Evolutionary conservation across 768 basidiomycete species (phyloP).

Genomic region (Termitomyces sp.): DNA sequence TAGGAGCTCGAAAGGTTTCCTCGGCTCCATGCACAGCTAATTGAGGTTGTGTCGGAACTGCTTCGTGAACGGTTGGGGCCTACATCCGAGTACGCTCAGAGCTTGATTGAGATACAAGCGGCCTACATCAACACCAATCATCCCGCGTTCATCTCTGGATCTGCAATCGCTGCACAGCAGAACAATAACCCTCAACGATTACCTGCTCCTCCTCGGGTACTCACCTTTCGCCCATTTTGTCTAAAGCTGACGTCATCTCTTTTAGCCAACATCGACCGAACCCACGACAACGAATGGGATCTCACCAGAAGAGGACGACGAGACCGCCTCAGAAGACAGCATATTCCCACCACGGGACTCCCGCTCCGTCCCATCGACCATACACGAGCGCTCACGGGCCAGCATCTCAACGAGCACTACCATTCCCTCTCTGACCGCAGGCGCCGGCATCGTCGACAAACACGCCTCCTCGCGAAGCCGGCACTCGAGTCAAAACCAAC

Average conservation of each 20-base stretch:
- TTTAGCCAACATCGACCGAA: slow-evolving; percentile 60
- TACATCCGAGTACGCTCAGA: slow-evolving; percentile 94
- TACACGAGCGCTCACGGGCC: slow-evolving; percentile 68
- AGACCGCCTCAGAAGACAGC: slow-evolving; percentile 55
- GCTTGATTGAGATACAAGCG: slow-evolving; percentile 93
- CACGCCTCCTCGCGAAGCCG: slow-evolving; percentile 31
- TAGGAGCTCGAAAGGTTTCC: slow-evolving; percentile 97
- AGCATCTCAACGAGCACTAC: slow-evolving; percentile 28
- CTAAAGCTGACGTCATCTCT: slow-evolving; percentile 14
- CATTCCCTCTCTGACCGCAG: slow-evolving; percentile 20
- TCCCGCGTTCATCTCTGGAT: slow-evolving; percentile 85
- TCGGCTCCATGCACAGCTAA: slow-evolving; percentile 82
- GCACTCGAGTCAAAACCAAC: slow-evolving; percentile 6
- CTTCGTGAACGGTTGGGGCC: slow-evolving; percentile 93
- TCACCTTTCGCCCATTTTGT: not conserved
- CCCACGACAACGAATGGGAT: slow-evolving; percentile 46
- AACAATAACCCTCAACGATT: slow-evolving; percentile 35
- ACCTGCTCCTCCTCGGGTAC: slow-evolving; percentile 46
- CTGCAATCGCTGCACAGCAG: slow-evolving; percentile 55
- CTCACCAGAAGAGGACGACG: slow-evolving; percentile 51
- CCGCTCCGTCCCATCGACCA: slow-evolving; percentile 72
- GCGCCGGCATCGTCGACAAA: slow-evolving; percentile 20
- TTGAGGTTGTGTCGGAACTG: slow-evolving; percentile 96
- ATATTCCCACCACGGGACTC: slow-evolving; percentile 42
- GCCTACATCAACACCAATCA: slow-evolving; percentile 99